Evolutionary conservation across 371 early-diverging fungal genomes (phyloP).

Genomic region (Saksenaea oblongispora): DNA sequence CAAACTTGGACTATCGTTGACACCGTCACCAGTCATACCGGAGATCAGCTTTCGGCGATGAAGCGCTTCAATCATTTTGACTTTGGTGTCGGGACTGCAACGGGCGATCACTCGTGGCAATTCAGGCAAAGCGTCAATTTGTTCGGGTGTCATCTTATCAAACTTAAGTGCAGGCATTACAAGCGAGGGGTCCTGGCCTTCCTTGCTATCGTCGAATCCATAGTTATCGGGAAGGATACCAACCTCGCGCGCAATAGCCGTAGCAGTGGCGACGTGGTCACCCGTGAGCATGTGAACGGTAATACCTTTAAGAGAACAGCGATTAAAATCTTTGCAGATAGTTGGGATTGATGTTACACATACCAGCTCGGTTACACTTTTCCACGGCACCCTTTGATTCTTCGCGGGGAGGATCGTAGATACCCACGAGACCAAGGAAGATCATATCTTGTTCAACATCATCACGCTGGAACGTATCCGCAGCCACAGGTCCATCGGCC

Average conservation of each 20-base stretch:
- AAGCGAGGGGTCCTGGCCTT: constrained; percentile 36
- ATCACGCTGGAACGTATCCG: constrained; percentile 58
- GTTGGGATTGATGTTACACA: constrained; percentile 65
- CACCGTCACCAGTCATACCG: constrained; percentile 91
- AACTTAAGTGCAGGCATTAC: constrained; percentile 88
- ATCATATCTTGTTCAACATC: constrained; percentile 72
- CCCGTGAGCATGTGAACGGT: constrained; percentile 96
- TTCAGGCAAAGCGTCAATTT: constrained; percentile 74
- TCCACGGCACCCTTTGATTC: constrained; percentile 79
- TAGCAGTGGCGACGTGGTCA: constrained; percentile 91
- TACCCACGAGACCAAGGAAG: constrained; percentile 90
- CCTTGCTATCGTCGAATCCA: constrained; percentile 23
- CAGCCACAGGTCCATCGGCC: constrained; percentile 34
- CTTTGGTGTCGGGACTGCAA: constrained; percentile 95
- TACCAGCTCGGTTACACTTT: constrained; percentile 85
- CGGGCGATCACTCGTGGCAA: constrained; percentile 94
- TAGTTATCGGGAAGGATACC: constrained; percentile 74
- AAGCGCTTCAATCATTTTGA: constrained; percentile 94
- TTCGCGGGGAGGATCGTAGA: constrained; percentile 91
- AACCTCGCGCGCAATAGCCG: constrained; percentile 91
- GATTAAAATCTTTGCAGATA: constrained; percentile 61
- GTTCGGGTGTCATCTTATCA: constrained; percentile 79
- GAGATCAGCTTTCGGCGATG: constrained; percentile 76
- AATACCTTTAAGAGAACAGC: constrained; percentile 43
- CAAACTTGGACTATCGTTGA: constrained; percentile 91